Base-by-base conservation (phyloP, 2,329 filamentous ascomycete species). In the Neospermospora avenae region DNA sequence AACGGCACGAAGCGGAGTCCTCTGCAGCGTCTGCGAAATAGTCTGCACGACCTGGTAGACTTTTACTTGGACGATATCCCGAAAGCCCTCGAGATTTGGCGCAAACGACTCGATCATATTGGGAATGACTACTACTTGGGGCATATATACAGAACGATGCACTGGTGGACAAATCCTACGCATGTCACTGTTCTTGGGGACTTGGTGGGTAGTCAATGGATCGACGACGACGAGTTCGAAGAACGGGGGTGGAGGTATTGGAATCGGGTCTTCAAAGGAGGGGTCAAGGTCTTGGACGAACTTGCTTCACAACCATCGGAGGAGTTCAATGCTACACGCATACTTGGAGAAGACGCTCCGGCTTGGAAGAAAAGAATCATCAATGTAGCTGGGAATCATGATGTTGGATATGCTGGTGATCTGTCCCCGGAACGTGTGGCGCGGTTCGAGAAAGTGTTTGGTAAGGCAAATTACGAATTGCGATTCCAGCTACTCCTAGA, bases 41-140 rank as follows among this genome's bases (percentile, higher is more conserved):
- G 77, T 49, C 72, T 82, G 11, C 85, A 88, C 72, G 84, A 87
- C 63, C 61, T 82, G 0, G 75, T 87, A 57, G 85, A 88, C 65
- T 75, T 91, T 35, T 78, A 80, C 64, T 78, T 84, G 61, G 81
- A 87, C 59, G 92, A 96, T 72, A 76, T 92, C 2, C 86, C 85
- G 6, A 82, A 84, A 66, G 80, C 86, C 18, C 67, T 93, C 53
- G 80, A 86, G 66, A 87, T 86, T 1, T 77, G 82, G 54, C 84
- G 90, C 65, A 99, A 99, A 77, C 82, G 84, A 18, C 74, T 99
- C 67, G 95, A 99, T 74, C 83, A 97, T 1, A 84, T 92, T 70
- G 95, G 95, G 3, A 99, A 99, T 75, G 95, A 99, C 75, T 90
- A 86, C 71, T 99, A 98, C 74, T 83, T 99, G 34, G 91, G 90